Evolutionary conservation across 1,284 basidiomycete species (phyloP), one percentile per base, ranked within the genome.

Genomic region (Moesziomyces parantarcticus): DNA sequence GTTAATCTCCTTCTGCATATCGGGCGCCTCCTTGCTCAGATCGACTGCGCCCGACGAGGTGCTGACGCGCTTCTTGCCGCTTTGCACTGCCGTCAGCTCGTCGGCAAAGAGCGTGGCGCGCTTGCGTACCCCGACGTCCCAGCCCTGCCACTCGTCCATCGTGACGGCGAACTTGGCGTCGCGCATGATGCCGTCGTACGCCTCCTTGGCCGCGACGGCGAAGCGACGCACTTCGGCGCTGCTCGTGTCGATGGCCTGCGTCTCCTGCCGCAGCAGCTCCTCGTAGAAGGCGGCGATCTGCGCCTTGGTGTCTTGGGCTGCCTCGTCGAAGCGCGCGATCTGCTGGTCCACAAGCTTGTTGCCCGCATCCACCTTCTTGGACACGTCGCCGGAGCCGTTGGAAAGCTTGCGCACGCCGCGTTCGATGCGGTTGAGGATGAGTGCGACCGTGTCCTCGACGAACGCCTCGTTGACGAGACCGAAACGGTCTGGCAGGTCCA

Each of bases 61-160:
- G 21, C 58, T 60, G 34, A 75, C 59, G 14, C 52, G 46, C 46
- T 61, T 64, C 52, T 61, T 60, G 41, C 61, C 62, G 45, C 51
- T 59, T 25, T 69, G 62, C 6, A 80, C 66, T 5, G 62, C 67
- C 3, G 53, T 18, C 16, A 79, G 56, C 55, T 81, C 79, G 20
- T 72, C 59, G 5, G 47, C 43, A 39, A 75, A 75, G 16, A 75
- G 40, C 14, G 58, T 40, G 40, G 67, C 69, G 11, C 77, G 70
- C 58, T 71, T 65, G 23, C 55, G 46, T 32, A 81, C 64, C 13
- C 77, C 79, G 16, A 70, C 57, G 51, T 78, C 78, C 82, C 82
- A 83, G 26, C 79, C 79, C 6, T 65, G 60, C 60, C 67, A 77
- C 29, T 83, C 78, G 46, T 79, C 78, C 56, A 73, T 71, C 49